Evolutionary conservation across 176 grass and related monocot species (phyloP), one percentile per base, ranked within the genome.

Genomic region (Lolium perenne): DNA sequence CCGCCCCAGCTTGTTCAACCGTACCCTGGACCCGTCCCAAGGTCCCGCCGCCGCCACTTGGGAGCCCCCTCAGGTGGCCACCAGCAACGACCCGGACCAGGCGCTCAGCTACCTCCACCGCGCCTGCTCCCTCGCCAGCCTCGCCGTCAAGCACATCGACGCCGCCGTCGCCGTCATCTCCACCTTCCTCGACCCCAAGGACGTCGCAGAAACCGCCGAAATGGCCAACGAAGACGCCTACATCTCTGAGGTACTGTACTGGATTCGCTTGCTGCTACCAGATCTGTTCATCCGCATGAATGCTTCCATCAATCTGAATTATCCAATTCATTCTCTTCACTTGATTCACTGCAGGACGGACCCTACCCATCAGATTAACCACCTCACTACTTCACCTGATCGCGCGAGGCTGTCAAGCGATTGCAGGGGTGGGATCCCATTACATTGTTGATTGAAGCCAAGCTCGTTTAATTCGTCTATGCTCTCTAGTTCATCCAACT

Each of bases 121-220:
- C 12, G 45, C 71, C 12, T 49, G 45, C 71, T 22, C 22, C 11
- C 46, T 74, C 21, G 11, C 45, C 1, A 23, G 1, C 71, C 45
- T 74, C 43, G 45, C 45, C 45, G 45, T 50, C 43, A 74, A 48
- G 71, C 71, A 74, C 71, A 25, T 26, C 71, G 71, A 74, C 21
- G 0, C 15, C 45, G 45, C 71, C 45, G 71, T 50, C 71, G 21
- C 71, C 71, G 45, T 26, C 43, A 13, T 74, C 71, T 74, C 71
- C 43, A 47, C 2, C 45, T 50, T 50, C 21, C 43, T 48, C 21
- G 71, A 74, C 13, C 21, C 71, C 11, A 13, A 74, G 21, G 71
- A 26, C 10, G 45, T 50, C 71, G 21, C 10, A 2, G n/a, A 57
- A 18, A 20, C 1, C 54, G 17, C 17, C 54, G 54, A 57, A 20